Conservation (phyloP, 208 protist genomes). For the Entamoeba invadens region DNA sequence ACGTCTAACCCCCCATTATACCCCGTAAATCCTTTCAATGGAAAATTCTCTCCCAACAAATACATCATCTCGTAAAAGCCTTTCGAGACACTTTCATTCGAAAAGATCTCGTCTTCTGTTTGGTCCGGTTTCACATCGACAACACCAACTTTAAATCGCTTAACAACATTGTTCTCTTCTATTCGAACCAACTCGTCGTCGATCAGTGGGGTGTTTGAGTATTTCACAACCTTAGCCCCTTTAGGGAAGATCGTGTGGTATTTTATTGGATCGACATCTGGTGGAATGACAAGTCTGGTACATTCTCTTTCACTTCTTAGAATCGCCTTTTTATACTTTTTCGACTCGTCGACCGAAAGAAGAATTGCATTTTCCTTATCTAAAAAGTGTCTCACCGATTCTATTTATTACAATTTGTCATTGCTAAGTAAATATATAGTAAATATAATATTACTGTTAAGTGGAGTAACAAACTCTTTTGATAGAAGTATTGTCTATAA, state of each 20-base stretch:
- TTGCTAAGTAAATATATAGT: background rate
- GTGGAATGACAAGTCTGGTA: background rate
- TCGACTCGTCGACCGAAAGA: background rate
- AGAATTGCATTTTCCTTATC: background rate
- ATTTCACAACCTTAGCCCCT: background rate
- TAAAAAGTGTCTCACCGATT: background rate
- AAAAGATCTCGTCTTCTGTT: background rate
- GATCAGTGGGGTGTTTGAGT: background rate
- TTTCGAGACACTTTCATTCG: background rate
- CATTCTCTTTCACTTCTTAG: background rate
- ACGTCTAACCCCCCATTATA: background rate
- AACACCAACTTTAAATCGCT: background rate
- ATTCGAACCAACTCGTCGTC: background rate
- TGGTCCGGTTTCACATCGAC: background rate
- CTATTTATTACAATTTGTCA: background rate
- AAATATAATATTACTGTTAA: too few relatives aligned
- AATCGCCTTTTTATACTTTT: background rate
- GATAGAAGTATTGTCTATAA: background rate
- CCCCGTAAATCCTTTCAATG: background rate
- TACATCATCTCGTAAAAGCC: background rate
- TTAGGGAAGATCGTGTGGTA: background rate
- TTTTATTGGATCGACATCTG: background rate
- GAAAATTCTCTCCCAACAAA: background rate
- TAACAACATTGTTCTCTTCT: background rate
- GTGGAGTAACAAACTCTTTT: background rate